These are phyloP conservation scores for Epichloe scottii DNA, from an alignment of 2,329 filamentous ascomycete genomes.

Conservation along the genomic window DNA sequence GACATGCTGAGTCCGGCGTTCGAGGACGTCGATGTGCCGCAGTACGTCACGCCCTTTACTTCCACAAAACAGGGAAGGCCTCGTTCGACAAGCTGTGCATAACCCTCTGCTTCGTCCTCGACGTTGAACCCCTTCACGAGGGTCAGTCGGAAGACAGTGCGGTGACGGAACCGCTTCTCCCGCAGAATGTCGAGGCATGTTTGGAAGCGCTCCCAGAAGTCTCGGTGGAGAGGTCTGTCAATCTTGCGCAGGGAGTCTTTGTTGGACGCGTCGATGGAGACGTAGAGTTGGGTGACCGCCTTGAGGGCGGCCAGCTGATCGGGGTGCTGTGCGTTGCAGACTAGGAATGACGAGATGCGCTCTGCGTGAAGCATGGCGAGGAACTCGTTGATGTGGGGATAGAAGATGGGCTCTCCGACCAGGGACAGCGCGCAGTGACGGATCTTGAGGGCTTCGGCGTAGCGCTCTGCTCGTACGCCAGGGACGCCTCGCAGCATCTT, in stretches of 20 bases:
- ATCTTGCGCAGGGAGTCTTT: constrained; percentile 77
- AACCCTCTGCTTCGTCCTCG: constrained; percentile 82
- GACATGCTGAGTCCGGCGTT: constrained; percentile 88
- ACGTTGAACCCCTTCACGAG: constrained; percentile 98
- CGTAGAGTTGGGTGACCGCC: constrained; percentile 89
- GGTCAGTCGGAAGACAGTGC: constrained; percentile 88
- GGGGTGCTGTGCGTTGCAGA: constrained; percentile 95
- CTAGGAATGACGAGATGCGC: constrained; percentile 84
- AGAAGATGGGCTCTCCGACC: constrained; percentile 97
- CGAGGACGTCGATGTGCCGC: constrained; percentile 75
- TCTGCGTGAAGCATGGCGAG: constrained; percentile 70
- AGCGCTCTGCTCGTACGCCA: constrained; percentile 81
- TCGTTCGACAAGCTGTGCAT: constrained; percentile 76
- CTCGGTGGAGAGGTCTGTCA: constrained; percentile 81
- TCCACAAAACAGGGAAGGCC: constrained; percentile 87
- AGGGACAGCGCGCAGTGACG: constrained; percentile 84
- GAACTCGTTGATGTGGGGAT: constrained; percentile 93
- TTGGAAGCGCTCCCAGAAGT: constrained; percentile 96
- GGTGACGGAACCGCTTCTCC: constrained; percentile 69
- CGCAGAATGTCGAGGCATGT: constrained; percentile 81
- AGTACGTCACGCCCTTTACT: constrained; percentile 94
- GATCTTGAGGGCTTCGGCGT: constrained; percentile 85
- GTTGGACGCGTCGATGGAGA: constrained; percentile 91
- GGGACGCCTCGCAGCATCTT: constrained; percentile 93
- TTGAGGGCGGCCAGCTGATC: constrained; percentile 73